Evolutionary conservation across 2,329 filamentous ascomycete species (phyloP), one percentile per base, ranked within the genome.

Genomic region (Graphilbum sp.): DNA sequence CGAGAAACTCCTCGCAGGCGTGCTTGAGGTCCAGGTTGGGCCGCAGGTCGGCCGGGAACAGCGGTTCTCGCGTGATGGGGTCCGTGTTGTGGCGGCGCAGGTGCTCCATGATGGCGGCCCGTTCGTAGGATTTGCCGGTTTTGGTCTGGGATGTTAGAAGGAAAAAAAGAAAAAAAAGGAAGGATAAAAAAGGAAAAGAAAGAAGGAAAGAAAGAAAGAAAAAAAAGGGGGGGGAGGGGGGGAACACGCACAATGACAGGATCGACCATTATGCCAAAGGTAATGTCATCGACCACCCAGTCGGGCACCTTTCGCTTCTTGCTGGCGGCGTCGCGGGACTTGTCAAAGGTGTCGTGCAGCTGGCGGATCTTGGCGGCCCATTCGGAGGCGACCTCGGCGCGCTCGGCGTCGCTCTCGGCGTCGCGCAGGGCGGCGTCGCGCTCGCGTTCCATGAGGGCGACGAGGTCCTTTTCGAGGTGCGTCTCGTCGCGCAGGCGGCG

Each of bases 121-220:
- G 72, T 55, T 96, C 90, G 54, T 94, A 98, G 2, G 81, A 90
- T 46, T 87, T 82, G 12, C 90, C 90, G 1, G 80, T 87, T 50
- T 81, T 86, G 1, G 83, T 88, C 77, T 64, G 35, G 4, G 21
- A 3, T 23, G 17, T 15, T 15, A 19, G 21, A 5, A 24, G 21
- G 6, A 24, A 11, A 24, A 24, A 24, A 5, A 18, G n/a, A 10
- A 13, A 1, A n/a, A n/a, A 33, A 11, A 34, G 5, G 15, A 35
- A 1, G 3, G 16, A 34, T 5, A 18, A n/a, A n/a, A n/a, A n/a
- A n/a, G n/a, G n/a, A n/a, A n/a, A n/a, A n/a, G n/a, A 33, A 11
- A 34, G 5, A 15, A 35, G 1, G 3, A 17, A 34, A 4, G 15
- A 23, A 2, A 18, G 11, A 2, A 35, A 20, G 24, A 17, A 34